These are phyloP conservation scores for Dillenia suffruticosa DNA, from an alignment of 164 flowering plant species.

Conservation along the genomic window DNA sequence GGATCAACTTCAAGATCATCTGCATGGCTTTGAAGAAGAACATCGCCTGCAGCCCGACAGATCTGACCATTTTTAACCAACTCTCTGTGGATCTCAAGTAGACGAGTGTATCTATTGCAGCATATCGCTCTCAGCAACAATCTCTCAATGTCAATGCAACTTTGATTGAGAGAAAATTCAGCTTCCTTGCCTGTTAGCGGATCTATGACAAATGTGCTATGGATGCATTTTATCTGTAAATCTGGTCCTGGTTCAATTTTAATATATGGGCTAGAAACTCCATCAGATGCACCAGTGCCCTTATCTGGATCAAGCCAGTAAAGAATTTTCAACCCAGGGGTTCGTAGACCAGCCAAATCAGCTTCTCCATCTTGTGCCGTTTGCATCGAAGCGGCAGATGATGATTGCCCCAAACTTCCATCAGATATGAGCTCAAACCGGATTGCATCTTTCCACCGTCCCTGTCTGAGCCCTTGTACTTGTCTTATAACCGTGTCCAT, in stretches of 20 bases:
- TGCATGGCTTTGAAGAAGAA: slow-evolving; percentile 47
- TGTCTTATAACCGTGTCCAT: slow-evolving; percentile 98
- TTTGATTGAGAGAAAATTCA: slow-evolving; percentile 67
- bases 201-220: slow-evolving; percentile 83
- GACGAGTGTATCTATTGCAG: slow-evolving; percentile 82
- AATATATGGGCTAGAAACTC: slow-evolving; percentile 61
- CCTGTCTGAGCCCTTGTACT: slow-evolving; percentile 74
- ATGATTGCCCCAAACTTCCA: slow-evolving; percentile 45
- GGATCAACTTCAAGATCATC: slow-evolving; percentile 46
- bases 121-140: slow-evolving; percentile 75
- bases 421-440: slow-evolving; percentile 88
- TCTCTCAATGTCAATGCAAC: slow-evolving; percentile 92
- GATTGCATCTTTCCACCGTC: slow-evolving; percentile 97
- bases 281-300: slow-evolving; percentile 46
- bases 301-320: slow-evolving; percentile 87
- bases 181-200: slow-evolving; percentile 85
- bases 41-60: slow-evolving; percentile 59
- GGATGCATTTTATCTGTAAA: slow-evolving; percentile 73
- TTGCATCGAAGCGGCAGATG: slow-evolving; percentile 39
- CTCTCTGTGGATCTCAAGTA: slow-evolving; percentile 82
- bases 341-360: slow-evolving; percentile 68
- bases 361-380: slow-evolving; percentile 72
- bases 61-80: slow-evolving; percentile 67
- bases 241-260: slow-evolving; percentile 93
- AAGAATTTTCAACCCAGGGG: slow-evolving; percentile 80